Percentiles rank a stretch among this genome's conserved stretches.
phyloP scores from a whole-genome alignment of 2,329 filamentous ascomycete species.

The Coniochaeta ligniaria region DNA sequence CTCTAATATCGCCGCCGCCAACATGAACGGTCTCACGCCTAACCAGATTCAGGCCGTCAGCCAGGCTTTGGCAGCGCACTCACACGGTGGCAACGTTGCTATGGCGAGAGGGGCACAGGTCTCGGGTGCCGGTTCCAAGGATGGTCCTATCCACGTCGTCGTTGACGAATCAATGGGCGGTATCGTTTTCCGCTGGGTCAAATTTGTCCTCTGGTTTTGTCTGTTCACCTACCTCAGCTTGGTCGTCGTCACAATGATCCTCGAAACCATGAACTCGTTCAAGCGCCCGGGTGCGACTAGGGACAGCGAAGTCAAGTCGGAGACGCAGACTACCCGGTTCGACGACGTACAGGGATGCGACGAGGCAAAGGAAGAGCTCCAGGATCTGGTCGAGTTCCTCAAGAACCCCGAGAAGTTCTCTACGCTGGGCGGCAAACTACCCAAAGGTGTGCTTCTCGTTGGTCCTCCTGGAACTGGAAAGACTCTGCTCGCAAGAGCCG shows the following conservation, averaged over 20 bases:
- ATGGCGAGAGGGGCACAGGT: slow-evolving; percentile 40
- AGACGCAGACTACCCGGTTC: slow-evolving; percentile 88
- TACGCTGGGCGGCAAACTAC: slow-evolving; percentile 88
- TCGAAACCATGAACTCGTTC: slow-evolving; percentile 73
- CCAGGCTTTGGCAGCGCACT: slow-evolving; percentile 71
- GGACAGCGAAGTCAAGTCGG: slow-evolving; percentile 81
- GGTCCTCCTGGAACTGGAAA: slow-evolving; percentile 97
- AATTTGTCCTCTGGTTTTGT: slow-evolving; percentile 73
- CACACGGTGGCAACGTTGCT: slow-evolving; percentile 59
- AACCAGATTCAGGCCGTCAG: slow-evolving; percentile 71
- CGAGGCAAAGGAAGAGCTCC: slow-evolving; percentile 95
- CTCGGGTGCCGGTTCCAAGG: slow-evolving; percentile 68
- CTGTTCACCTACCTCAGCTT: slow-evolving; percentile 74
- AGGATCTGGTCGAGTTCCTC: slow-evolving; percentile 94
- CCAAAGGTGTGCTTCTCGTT: slow-evolving; percentile 91
- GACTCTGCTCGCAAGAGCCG: slow-evolving; percentile 87
- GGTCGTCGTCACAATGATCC: slow-evolving; percentile 70
- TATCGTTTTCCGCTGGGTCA: slow-evolving; percentile 83
- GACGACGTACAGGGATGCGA: slow-evolving; percentile 94
- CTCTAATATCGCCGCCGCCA: slow-evolving; percentile 20
- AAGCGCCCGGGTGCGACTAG: slow-evolving; percentile 68
- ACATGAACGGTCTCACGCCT: slow-evolving; percentile 36
- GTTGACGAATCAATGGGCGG: slow-evolving; percentile 82
- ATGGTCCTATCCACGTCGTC: slow-evolving; percentile 87
- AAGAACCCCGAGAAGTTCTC: slow-evolving; percentile 91